Base-by-base conservation (phyloP, 306 rosid genomes). In the Cucurbita moschata region DNA sequence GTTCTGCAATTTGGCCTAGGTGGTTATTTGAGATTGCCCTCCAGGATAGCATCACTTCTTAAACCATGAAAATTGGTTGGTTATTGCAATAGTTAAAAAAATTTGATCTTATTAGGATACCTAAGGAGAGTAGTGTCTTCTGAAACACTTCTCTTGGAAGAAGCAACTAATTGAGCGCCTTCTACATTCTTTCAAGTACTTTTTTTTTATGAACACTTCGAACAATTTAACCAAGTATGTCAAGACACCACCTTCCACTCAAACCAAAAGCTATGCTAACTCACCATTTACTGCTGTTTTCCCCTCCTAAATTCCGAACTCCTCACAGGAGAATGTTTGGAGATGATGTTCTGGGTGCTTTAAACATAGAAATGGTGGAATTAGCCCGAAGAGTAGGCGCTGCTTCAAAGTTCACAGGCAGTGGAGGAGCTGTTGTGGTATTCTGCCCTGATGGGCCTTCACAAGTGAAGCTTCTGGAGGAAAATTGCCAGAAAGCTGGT, bases 381-480 rank as follows among this genome's bases (percentile, higher is more conserved):
- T 77, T 88, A 26, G 99, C 97, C 7, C 83, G 96, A 59, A 80
- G 86, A 65, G 88, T 89, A 57, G 99, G 97, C 21, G 99, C 99
- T 21, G 95, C 97, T 4, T 89, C 99, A 7, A 94, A 91, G 76
- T 94, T 94, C 82, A 94, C 99, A 1, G 99, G 99, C 18, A 94
- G 99, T 7, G 99, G 97, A 53, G 99, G 99, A 80, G 99, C 97
- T 58, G 87, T 94, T 5, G 90, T 89, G 23, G 96, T 86, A 44
- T 91, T 81, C 73, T 94, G 97, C 73, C 97, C 97, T 0, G 76
- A 84, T 13, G 99, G 99, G 51, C 56, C 82, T 63, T 79, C 84
- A 56, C 99, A 91, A 82, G 92, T 80, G 81, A 79, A 85, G 84
- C 95, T 75, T 56, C 81, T 94, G 42, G 88, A 91, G 83, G 87